Evolutionary conservation across 2,329 filamentous ascomycete species (phyloP).

Genomic region (Zalaria sp.): DNA sequence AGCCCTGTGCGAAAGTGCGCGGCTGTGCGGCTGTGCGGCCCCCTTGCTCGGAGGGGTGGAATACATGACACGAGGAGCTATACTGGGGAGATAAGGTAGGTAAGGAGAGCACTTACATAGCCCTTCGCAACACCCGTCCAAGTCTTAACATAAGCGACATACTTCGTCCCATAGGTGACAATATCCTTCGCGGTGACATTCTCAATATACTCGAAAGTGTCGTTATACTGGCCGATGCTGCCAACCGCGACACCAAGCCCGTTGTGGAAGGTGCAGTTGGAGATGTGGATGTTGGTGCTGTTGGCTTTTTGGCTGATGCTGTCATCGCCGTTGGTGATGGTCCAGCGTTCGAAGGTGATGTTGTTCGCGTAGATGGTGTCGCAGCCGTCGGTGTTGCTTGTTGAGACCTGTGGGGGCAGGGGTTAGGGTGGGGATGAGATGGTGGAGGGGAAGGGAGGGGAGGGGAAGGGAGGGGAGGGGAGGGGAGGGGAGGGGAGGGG

Average conservation of each 20-base stretch:
- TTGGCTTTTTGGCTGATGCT: slow-evolving; percentile 42
- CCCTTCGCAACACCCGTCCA: slow-evolving; percentile 35
- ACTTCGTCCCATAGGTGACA: slow-evolving; percentile 29
- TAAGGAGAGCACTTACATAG: background rate
- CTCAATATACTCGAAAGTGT: slow-evolving; percentile 34
- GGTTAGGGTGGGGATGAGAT: too few relatives aligned
- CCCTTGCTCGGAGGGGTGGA: too few relatives aligned
- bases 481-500: too few relatives aligned
- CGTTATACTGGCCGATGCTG: slow-evolving; percentile 41
- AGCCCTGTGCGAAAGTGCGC: too few relatives aligned
- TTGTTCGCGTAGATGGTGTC: slow-evolving; percentile 41
- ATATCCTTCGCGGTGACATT: slow-evolving; percentile 36
- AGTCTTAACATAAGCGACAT: slow-evolving; percentile 43
- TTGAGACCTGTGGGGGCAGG: slow-evolving; percentile 7
- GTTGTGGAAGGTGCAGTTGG: slow-evolving; percentile 34
- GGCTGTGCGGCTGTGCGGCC: too few relatives aligned
- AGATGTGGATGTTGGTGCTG: slow-evolving; percentile 38
- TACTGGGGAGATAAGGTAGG: too few relatives aligned
- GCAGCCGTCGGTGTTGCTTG: slow-evolving; percentile 33
- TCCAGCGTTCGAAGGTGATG: slow-evolving; percentile 38
- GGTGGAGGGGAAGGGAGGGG: too few relatives aligned
- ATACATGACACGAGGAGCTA: too few relatives aligned
- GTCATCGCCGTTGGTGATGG: slow-evolving; percentile 39
- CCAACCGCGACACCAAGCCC: slow-evolving; percentile 43
- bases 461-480: too few relatives aligned